Conservation (phyloP, 768 basidiomycete species). For the Tricholoma matsutake region DNA sequence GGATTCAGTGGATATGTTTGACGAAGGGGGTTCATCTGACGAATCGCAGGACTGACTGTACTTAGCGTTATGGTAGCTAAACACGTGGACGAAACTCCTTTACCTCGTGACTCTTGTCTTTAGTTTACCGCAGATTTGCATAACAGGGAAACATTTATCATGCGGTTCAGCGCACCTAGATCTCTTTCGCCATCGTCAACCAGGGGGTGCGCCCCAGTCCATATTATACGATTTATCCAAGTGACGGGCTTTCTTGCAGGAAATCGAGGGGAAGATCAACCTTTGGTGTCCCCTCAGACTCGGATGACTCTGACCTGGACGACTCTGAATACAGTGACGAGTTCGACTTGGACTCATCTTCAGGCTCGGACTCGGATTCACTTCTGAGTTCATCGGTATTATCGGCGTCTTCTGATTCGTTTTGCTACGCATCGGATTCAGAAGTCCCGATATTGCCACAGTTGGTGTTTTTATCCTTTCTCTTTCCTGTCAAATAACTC, state of each 20-base stretch:
- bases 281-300: slow-evolving; percentile 54
- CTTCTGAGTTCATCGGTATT: slow-evolving; percentile 9
- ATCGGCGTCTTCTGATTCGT: slow-evolving; percentile 32
- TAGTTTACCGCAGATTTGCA: neutral
- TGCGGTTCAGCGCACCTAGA: slow-evolving; percentile 10
- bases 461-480: slow-evolving; percentile 23
- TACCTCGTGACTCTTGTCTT: no score
- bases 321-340: slow-evolving; percentile 11
- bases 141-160: neutral
- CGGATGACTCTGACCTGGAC: slow-evolving; percentile 28
- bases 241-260: slow-evolving; percentile 6
- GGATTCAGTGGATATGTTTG: no score
- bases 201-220: neutral
- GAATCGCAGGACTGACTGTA: no score
- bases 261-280: slow-evolving; percentile 42
- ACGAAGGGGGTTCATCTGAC: no score
- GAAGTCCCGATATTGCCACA: slow-evolving; percentile 32
- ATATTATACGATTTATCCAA: neutral
- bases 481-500: neutral
- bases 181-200: slow-evolving; percentile 6
- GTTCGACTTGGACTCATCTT: slow-evolving; percentile 32
- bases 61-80: no score
- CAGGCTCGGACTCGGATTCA: slow-evolving; percentile 35
- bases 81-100: no score
- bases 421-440: slow-evolving; percentile 42